A percentile compares a stretch with the other conserved stretches of the same genome.
Evolutionary conservation across 148 eudicot genomes (phyloP).

Genomic region (Amaranthus hypochondriacus): DNA sequence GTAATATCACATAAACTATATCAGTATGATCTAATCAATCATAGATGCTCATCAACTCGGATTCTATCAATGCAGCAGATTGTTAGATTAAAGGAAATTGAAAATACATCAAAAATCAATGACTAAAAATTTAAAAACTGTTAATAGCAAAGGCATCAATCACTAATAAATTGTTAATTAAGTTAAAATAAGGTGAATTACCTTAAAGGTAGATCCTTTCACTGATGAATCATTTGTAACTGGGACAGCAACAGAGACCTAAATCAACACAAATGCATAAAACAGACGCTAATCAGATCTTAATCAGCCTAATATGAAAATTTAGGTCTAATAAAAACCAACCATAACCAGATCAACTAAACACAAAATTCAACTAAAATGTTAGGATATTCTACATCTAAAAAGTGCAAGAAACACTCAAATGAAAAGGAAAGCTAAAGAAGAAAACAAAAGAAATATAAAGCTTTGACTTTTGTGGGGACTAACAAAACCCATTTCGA

Average conservation of each 20-base stretch:
- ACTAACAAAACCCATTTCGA: not conserved
- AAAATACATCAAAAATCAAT: not conserved
- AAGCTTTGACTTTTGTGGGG: constrained; percentile 8
- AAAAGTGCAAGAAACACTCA: not conserved
- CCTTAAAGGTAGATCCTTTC: constrained; percentile 50
- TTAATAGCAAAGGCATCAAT: not conserved
- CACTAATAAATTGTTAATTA: not conserved
- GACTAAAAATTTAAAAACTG: not conserved
- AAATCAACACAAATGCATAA: constrained; percentile 8
- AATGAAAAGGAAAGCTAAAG: not conserved
- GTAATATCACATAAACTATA: not conserved
- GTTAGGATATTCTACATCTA: not conserved
- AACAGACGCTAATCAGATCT: constrained; percentile 1
- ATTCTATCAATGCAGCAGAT: not conserved
- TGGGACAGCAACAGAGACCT: constrained; percentile 45
- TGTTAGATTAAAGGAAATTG: not conserved
- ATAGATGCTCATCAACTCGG: not conserved
- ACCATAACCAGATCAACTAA: not conserved
- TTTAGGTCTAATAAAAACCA: not conserved
- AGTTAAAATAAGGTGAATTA: constrained; percentile 18
- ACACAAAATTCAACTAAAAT: not conserved
- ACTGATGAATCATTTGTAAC: constrained; percentile 39
- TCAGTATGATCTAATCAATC: not conserved
- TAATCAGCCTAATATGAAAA: not conserved
- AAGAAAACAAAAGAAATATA: not conserved